Conservation (phyloP, 2,329 filamentous ascomycete species). For the Achaetomium macrosporum region DNA sequence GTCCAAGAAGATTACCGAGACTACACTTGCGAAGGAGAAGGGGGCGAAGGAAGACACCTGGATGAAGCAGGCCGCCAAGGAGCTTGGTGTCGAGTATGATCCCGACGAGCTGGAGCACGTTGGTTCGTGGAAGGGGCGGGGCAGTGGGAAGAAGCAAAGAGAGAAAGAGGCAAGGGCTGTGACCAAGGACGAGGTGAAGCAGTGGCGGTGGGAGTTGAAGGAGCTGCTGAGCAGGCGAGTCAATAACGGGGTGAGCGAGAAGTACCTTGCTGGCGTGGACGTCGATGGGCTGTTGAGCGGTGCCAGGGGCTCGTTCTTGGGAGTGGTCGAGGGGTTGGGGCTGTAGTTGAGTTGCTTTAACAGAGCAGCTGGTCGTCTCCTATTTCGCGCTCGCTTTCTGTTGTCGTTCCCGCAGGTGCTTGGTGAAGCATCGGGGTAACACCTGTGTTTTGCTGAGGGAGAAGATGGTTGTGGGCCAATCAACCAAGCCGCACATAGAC, state of each 20-base stretch:
- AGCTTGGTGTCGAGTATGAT: conserved; percentile 91
- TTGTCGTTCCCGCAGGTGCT: not conserved
- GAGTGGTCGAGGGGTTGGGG: conserved; percentile 41
- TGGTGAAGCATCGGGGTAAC: no score
- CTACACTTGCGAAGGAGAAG: conserved; percentile 80
- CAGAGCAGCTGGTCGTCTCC: no score
- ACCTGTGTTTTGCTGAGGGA: no score
- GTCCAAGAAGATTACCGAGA: conserved; percentile 83
- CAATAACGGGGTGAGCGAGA: conserved; percentile 82
- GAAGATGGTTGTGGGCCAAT: no score
- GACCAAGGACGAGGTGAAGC: conserved; percentile 67
- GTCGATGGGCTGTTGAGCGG: conserved; percentile 63
- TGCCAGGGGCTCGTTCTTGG: conserved; percentile 63
- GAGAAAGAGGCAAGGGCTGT: conserved; percentile 63
- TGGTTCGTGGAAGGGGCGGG: conserved; percentile 59
- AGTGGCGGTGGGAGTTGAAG: conserved; percentile 65
- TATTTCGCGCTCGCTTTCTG: not conserved
- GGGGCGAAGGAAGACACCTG: conserved; percentile 77
- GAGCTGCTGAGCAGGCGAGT: conserved; percentile 65
- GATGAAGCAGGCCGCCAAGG: conserved; percentile 78
- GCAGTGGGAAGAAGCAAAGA: conserved; percentile 66
- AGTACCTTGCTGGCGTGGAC: conserved; percentile 77
- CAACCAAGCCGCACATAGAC: no score
- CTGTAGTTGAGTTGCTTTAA: conserved; percentile 24
- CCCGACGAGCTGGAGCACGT: conserved; percentile 72